Evolutionary conservation across 169 alveolate genomes (phyloP).

Genomic region (Eimeria zaria): DNA sequence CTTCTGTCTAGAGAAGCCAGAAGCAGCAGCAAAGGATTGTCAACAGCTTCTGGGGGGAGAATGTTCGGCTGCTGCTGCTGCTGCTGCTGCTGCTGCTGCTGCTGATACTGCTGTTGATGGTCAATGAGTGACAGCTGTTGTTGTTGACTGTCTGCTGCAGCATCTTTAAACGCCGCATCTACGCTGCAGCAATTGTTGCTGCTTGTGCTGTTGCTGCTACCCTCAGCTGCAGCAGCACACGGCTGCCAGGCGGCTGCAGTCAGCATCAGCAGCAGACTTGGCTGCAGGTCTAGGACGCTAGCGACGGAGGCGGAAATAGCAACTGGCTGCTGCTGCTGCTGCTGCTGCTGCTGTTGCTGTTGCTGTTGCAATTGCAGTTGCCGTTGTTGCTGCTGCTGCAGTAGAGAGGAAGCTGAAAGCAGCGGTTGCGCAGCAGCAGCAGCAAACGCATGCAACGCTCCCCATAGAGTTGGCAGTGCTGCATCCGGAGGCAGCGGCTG

Average conservation of each 20-base stretch:
- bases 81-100: neutral
- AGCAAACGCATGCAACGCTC: conserved; percentile 69
- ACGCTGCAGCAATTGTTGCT: conserved; percentile 46
- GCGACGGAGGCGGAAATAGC: neutral
- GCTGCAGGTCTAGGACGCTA: conserved; percentile 35
- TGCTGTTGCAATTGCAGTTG: too few species aligned
- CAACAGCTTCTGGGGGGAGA: conserved; percentile 14
- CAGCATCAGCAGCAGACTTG: conserved; percentile 60
- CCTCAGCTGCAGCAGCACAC: neutral
- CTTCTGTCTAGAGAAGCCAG: conserved; percentile 2
- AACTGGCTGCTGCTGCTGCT: conserved; percentile 19
- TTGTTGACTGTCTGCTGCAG: neutral
- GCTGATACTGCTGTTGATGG: neutral
- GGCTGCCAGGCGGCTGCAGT: conserved; percentile 65
- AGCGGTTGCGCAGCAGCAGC: conserved; percentile 66
- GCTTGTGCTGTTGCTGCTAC: conserved; percentile 47
- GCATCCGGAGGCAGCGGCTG: conserved; percentile 50
- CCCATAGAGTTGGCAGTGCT: conserved; percentile 38
- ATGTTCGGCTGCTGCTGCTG: neutral
- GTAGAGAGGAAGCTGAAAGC: neutral
- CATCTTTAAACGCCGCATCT: neutral
- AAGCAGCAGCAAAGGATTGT: conserved; percentile 50
- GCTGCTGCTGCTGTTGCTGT: conserved; percentile 43
- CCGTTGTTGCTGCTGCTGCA: conserved; percentile 79
- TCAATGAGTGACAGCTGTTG: neutral